phyloP scores from a whole-genome alignment of 306 rosid species.

The Herpetospermum pedunculosum region DNA sequence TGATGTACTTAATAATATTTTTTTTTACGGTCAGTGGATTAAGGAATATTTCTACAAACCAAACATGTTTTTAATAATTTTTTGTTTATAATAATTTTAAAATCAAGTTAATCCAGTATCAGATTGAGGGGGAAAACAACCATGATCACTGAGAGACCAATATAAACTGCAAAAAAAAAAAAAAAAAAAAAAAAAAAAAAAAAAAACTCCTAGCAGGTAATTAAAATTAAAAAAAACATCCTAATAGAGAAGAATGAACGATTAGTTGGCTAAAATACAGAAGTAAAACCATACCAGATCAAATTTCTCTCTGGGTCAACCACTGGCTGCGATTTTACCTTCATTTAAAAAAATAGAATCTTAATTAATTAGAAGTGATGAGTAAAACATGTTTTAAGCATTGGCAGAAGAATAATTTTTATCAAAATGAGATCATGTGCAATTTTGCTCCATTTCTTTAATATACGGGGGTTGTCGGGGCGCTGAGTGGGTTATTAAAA shows the following conservation, averaged over 20 bases:
- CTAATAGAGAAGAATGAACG: neutral
- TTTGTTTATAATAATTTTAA: neutral
- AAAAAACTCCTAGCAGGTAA: neutral
- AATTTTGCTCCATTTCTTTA: neutral
- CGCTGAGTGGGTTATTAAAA: no score
- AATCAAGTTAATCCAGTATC: neutral
- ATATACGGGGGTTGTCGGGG: no score
- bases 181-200: neutral
- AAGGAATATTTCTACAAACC: neutral
- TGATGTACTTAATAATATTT: neutral
- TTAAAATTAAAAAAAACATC: neutral
- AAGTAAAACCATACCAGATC: slow-evolving; percentile 38
- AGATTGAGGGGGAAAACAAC: neutral
- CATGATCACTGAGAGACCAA: neutral
- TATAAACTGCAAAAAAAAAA: neutral
- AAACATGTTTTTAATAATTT: neutral
- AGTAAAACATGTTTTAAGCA: neutral
- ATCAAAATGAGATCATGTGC: neutral
- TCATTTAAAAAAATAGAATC: slow-evolving; percentile 21
- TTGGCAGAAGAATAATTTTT: neutral
- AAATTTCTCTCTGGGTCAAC: slow-evolving; percentile 48
- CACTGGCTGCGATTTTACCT: slow-evolving; percentile 88
- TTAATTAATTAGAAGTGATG: slow-evolving; percentile 5
- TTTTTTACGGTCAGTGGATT: neutral
- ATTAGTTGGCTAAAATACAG: neutral